These are phyloP conservation scores for Trametes hirsuta DNA, from an alignment of 1,284 basidiomycete genomes.

Conservation along the genomic window DNA sequence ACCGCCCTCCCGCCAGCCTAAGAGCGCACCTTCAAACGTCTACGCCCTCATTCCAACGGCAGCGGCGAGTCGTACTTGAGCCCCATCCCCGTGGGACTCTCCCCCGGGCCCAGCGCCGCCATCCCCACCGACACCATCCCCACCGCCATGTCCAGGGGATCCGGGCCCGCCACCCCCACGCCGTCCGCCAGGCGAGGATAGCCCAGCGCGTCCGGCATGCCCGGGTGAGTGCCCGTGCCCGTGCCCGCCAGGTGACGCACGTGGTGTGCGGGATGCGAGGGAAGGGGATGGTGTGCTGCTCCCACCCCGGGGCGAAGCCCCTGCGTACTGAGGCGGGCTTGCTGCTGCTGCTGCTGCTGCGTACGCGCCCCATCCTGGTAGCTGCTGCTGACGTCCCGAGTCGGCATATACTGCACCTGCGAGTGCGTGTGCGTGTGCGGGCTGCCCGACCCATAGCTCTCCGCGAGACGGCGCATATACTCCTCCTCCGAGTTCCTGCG, in stretches of 20 bases:
- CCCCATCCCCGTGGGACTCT: constrained; percentile 30
- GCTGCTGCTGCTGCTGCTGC: constrained; percentile 12
- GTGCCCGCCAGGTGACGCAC: constrained; percentile 16
- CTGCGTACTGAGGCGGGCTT: constrained; percentile 20
- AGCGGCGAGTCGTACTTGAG: constrained; percentile 38
- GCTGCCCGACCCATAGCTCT: constrained; percentile 27
- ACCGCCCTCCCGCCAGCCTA: too few relatives aligned
- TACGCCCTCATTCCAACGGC: constrained; percentile 38
- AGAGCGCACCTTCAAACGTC: too few relatives aligned
- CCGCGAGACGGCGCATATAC: constrained; percentile 22
- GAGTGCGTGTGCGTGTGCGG: constrained; percentile 11
- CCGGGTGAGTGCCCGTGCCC: constrained; percentile 15
- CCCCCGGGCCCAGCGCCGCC: constrained; percentile 29
- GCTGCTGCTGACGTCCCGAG: constrained; percentile 26
- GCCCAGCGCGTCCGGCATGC: constrained; percentile 24
- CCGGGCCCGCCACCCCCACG: constrained; percentile 14
- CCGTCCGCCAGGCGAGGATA: constrained; percentile 26
- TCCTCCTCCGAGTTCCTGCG: constrained; percentile 28
- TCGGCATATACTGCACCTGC: constrained; percentile 6
- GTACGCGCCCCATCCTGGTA: constrained; percentile 24
- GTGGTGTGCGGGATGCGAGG: constrained; percentile 19
- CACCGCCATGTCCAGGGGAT: constrained; percentile 30
- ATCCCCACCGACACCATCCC: constrained; percentile 21
- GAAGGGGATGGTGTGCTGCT: constrained; percentile 7
- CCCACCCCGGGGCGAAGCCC: constrained; percentile 9